These are phyloP conservation scores for Penstemon barbatus DNA, from an alignment of 257 asterid genomes.

Conservation along the genomic window DNA sequence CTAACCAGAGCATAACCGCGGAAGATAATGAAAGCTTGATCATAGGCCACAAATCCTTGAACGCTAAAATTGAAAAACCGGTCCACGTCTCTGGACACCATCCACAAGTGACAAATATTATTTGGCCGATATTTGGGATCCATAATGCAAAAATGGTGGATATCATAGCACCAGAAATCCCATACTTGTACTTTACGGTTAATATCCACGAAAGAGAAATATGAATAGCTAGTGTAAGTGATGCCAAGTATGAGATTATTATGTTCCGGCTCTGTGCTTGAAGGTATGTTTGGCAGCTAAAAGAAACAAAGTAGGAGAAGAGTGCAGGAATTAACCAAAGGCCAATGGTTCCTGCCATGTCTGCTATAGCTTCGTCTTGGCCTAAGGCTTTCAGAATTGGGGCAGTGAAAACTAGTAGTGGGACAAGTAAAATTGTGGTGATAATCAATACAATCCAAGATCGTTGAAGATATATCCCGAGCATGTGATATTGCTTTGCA, in stretches of 20 bases:
- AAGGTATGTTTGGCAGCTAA: conserved; percentile 72
- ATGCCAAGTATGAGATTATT: conserved; percentile 66
- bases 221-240: conserved; percentile 47
- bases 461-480: conserved; percentile 75
- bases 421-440: conserved; percentile 43
- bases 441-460: conserved; percentile 62
- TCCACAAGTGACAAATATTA: conserved; percentile 47
- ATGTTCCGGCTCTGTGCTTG: conserved; percentile 82
- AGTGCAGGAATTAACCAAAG: conserved; percentile 62
- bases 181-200: conserved; percentile 45
- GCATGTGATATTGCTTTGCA: conserved; percentile 75
- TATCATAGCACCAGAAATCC: conserved; percentile 63
- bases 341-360: conserved; percentile 47
- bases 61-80: conserved; percentile 60
- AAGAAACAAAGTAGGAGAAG: conserved; percentile 50
- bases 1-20: conserved; percentile 77
- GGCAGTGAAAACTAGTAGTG: conserved; percentile 48
- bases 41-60: conserved; percentile 66
- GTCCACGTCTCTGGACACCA: conserved; percentile 77
- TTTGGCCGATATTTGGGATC: conserved; percentile 70
- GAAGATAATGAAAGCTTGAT: conserved; percentile 73
- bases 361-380: conserved; percentile 51
- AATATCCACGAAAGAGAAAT: conserved; percentile 63
- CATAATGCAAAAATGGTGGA: conserved; percentile 65
- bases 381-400: conserved; percentile 67